These are phyloP conservation scores for Citrus trifoliata DNA, from an alignment of 345 rosid genomes.

Conservation along the genomic window DNA sequence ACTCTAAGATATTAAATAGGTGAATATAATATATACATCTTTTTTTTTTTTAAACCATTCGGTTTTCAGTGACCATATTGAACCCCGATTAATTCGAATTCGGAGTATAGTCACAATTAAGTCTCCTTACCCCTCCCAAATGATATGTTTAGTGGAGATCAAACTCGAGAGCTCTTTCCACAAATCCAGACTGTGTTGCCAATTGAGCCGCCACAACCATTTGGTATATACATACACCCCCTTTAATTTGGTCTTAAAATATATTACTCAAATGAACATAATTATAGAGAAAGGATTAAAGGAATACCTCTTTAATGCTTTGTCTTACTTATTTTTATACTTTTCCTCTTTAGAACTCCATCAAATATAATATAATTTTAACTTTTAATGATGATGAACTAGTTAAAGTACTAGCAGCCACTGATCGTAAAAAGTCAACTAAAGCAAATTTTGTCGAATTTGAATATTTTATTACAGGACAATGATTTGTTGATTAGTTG, in stretches of 20 bases:
- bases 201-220: too few relatives aligned
- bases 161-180: rapidly evolving
- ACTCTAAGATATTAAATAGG: not conserved
- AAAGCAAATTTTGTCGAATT: not conserved
- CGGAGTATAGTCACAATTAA: rapidly evolving
- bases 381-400: slow-evolving; percentile 1
- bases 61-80: rapidly evolving
- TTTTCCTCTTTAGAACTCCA: not conserved
- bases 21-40: not conserved
- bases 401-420: slow-evolving; percentile 6
- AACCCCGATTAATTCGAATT: rapidly evolving
- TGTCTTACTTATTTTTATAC: not conserved
- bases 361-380: not conserved
- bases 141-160: rapidly evolving
- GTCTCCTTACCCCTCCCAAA: rapidly evolving
- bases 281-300: not conserved
- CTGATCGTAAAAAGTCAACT: slow-evolving; percentile 12
- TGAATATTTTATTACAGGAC: not conserved
- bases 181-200: rapidly evolving
- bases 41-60: too few relatives aligned
- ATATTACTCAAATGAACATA: not conserved
- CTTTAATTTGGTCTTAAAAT: not conserved
- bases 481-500: not conserved
- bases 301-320: not conserved
- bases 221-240: not conserved